Conservation (phyloP, 2,329 filamentous ascomycete species). For the Calonectria crousiana region DNA sequence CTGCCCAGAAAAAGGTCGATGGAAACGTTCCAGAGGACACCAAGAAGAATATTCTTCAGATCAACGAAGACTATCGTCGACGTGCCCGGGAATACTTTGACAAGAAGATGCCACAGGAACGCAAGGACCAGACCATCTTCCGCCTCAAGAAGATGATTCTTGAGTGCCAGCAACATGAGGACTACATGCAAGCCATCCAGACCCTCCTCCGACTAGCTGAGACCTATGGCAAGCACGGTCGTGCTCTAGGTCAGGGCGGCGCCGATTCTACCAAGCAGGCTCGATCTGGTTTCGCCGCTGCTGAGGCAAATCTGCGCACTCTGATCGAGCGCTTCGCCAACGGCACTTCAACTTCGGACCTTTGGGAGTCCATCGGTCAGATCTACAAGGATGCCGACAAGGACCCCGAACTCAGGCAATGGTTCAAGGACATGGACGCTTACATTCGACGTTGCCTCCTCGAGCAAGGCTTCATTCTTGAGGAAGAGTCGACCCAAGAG, state of each 20-base stretch:
- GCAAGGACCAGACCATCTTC: constrained; percentile 91
- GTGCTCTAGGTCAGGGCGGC: constrained; percentile 72
- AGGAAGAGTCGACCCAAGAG: constrained; percentile 81
- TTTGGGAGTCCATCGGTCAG: constrained; percentile 85
- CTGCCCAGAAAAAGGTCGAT: constrained; percentile 68
- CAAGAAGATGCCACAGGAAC: constrained; percentile 91
- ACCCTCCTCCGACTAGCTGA: constrained; percentile 88
- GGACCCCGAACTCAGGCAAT: constrained; percentile 87
- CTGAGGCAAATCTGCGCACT: constrained; percentile 82
- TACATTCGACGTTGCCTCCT: constrained; percentile 88
- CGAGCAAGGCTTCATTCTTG: constrained; percentile 91
- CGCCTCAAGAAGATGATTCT: constrained; percentile 97
- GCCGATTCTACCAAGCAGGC: constrained; percentile 79
- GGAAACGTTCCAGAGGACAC: constrained; percentile 76
- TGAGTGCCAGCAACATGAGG: constrained; percentile 94
- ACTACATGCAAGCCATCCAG: constrained; percentile 92
- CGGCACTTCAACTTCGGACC: constrained; percentile 86
- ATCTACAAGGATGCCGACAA: constrained; percentile 90
- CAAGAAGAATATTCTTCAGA: constrained; percentile 60
- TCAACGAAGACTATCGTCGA: constrained; percentile 58
- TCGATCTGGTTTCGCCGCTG: constrained; percentile 74
- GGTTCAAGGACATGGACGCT: constrained; percentile 84
- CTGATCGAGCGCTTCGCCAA: constrained; percentile 97
- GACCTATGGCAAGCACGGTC: constrained; percentile 83
- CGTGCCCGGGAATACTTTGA: constrained; percentile 80